Evolutionary conservation across 768 basidiomycete species (phyloP), one percentile per base, ranked within the genome.

Genomic region (Podaxis mareebaensis): DNA sequence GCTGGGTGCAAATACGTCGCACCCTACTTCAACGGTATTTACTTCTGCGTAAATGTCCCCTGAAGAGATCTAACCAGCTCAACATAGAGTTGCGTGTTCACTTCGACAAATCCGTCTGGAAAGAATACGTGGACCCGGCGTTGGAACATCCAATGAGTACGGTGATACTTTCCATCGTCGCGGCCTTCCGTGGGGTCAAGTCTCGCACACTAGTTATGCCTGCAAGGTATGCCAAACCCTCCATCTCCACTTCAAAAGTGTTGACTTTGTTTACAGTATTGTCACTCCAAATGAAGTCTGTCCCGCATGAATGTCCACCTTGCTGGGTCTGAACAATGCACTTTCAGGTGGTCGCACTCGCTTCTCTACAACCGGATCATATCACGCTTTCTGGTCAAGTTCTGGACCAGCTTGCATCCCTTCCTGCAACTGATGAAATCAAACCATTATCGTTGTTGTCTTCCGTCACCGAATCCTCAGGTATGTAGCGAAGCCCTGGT

Each of bases 21-120:
- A 12, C 84, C 85, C 1, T 87, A 86, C 71, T 84, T 83, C 72
- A 86, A 87, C 69, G 84, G 82, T 80, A 53, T 15, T 61, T 30
- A 28, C 24, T 22, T 64, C 3, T 56, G 46, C 24, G n/a, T 61
- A 10, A 24, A 3, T 17, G 22, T 24, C 3, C 20, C 39, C 6
- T 7, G 11, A 6, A 12, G 54, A 51, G 5, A 26, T 51, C 22
- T 28, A 13, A 10, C 10, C 20, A 51, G 7, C 15, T 46, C n/a
- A 15, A 8, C 4, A 2, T 11, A 82, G 81, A 83, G 64, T 71
- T 83, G 8, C 77, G 79, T 22, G 81, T 82, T 6, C 82, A 84
- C 67, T 82, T 81, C 64, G 75, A 80, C 36, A 72, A 74, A 1
- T 69, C 67, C 3, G 36, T 77, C 5, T 80, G 75, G 77, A 78